phyloP scores from a whole-genome alignment of 768 basidiomycete genomes.

The Tricholomella constricta region DNA sequence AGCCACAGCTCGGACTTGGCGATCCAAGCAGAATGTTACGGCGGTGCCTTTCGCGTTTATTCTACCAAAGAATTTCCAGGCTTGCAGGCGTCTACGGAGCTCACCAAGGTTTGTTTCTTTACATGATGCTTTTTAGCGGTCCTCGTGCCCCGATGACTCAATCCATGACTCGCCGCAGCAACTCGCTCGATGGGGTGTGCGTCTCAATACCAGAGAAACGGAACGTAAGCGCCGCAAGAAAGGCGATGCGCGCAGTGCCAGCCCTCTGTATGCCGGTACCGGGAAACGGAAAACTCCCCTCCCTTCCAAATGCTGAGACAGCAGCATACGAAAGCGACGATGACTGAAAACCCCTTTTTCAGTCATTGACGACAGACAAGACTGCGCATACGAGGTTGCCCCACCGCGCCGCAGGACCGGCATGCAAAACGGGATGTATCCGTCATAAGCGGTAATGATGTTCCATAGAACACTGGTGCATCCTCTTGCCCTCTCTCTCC shows the following conservation, averaged over 20 bases:
- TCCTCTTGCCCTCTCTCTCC: too few relatives aligned
- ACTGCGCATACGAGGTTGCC: not conserved
- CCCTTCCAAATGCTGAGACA: not conserved
- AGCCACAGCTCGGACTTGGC: slow-evolving; percentile 32
- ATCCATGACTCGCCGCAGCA: slow-evolving; percentile 32
- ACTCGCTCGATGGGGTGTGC: slow-evolving; percentile 57
- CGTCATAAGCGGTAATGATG: too few relatives aligned
- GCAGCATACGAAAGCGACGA: slow-evolving; percentile 8
- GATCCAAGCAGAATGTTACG: slow-evolving; percentile 66
- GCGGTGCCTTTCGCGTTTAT: slow-evolving; percentile 64
- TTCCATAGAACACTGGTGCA: too few relatives aligned
- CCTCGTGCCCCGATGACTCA: not conserved
- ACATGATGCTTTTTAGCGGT: not conserved
- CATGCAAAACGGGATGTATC: too few relatives aligned
- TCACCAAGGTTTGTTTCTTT: slow-evolving; percentile 55
- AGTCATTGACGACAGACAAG: too few relatives aligned
- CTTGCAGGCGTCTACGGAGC: slow-evolving; percentile 61
- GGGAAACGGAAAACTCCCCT: slow-evolving; percentile 14
- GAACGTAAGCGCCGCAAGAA: slow-evolving; percentile 55
- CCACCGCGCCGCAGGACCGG: not conserved
- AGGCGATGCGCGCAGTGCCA: slow-evolving; percentile 23
- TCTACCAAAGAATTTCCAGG: slow-evolving; percentile 76
- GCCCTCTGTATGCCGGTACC: slow-evolving; percentile 8
- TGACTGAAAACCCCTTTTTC: not conserved
- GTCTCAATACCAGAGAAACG: slow-evolving; percentile 59